Percentiles rank a stretch among this genome's conserved stretches.
These are phyloP conservation scores for Colletotrichum coccodes DNA, from an alignment of 2,329 filamentous ascomycete species.

Conservation along the genomic window DNA sequence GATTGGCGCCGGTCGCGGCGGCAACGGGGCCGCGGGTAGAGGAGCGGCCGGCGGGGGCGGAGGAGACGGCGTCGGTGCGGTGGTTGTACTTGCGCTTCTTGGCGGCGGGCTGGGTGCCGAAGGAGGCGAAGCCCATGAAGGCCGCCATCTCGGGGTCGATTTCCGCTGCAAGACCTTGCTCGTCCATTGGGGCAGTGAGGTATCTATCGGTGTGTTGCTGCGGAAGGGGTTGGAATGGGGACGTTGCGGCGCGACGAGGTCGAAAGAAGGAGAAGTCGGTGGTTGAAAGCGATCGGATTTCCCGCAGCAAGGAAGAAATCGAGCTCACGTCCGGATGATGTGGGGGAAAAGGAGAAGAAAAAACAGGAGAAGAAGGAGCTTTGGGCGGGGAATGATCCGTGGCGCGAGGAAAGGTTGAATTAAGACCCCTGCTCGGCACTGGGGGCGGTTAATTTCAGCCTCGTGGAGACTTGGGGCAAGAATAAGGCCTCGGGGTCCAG, in stretches of 20 bases:
- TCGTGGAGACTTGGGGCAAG: neutral
- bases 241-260: neutral
- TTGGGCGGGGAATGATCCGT: constrained; percentile 17
- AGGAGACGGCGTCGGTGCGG: constrained; percentile 60
- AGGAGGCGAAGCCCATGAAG: constrained; percentile 79
- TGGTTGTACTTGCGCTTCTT: constrained; percentile 77
- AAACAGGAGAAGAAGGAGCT: neutral
- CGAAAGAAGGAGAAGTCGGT: too few species aligned
- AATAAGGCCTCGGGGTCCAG: neutral
- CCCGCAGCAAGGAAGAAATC: too few species aligned
- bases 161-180: constrained; percentile 34
- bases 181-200: constrained; percentile 25
- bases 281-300: too few species aligned
- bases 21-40: constrained; percentile 39
- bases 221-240: neutral
- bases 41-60: constrained; percentile 41
- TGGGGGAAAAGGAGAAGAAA: neutral
- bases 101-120: constrained; percentile 65
- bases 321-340: too few species aligned
- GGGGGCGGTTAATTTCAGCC: constrained; percentile 17
- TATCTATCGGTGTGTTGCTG: neutral
- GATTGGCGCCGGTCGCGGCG: constrained; percentile 45
- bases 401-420: constrained; percentile 8
- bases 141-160: constrained; percentile 64
- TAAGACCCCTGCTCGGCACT: constrained; percentile 29